Evolutionary conservation across 176 grass and related monocot species (phyloP), one percentile per base, ranked within the genome.

Genomic region (Oryza brachyantha): DNA sequence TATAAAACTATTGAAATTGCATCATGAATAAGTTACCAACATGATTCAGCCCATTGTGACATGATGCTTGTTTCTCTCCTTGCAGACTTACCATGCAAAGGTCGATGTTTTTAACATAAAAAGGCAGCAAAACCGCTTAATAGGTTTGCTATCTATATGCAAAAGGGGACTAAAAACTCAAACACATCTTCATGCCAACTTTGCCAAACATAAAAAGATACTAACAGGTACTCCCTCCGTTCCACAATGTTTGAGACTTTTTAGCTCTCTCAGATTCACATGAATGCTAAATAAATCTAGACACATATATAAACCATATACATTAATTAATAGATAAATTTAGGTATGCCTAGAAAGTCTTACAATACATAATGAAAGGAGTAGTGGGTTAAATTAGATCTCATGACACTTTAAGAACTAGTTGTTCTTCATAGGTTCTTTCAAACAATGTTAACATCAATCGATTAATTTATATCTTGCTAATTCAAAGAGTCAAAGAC

Each of bases 41-140:
- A 97, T 34, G 94, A 97, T 67, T 91, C 91, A 67, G 91, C 94
- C 94, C 94, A 97, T 68, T 97, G 94, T 67, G 94, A 91, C 94
- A 97, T 97, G 79, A 91, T 97, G 80, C 85, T 97, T 82, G 92
- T 97, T 90, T 97, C 94, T 68, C 94, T 89, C 86, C 72, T 94
- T 68, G 89, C 91, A 70, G 89, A 83, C 76, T 64, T 89, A 85
- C 87, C 77, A 70, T 89, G 88, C 60, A 71, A 40, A 79, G 70
- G 78, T 76, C 94, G 0, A 77, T 40, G 50, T 91, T 92, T 84
- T 78, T 88, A 77, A 97, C 91, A 89, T 97, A 76, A 84, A 87
- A 84, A 86, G 25, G 16, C 2, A 85, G 69, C 75, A 55, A n/a
- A 62, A 19, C 38, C 19, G 7, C 68, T 65, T 25, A 61, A 78